These are phyloP conservation scores for Russula virescens DNA, from an alignment of 768 basidiomycete genomes.

Conservation along the genomic window DNA sequence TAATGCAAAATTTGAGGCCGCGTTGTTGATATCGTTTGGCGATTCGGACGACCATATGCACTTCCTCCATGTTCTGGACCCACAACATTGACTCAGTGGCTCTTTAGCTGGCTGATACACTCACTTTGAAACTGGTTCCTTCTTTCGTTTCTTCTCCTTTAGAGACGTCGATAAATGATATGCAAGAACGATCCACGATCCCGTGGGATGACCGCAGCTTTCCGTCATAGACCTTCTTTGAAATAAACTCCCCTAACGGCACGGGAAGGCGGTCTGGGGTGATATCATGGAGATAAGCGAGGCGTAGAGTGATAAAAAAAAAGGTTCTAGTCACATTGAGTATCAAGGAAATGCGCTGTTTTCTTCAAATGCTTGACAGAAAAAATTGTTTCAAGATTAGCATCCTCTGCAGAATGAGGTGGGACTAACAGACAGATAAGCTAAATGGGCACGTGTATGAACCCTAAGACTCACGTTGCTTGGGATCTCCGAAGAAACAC, in stretches of 20 bases:
- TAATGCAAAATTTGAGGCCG: conserved; percentile 37
- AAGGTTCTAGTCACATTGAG: conserved; percentile 36
- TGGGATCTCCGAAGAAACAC: conserved; percentile 51
- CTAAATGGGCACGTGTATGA: not conserved
- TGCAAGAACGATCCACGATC: conserved; percentile 32
- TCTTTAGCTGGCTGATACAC: not conserved
- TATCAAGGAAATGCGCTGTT: conserved; percentile 39
- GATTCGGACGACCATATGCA: conserved; percentile 8
- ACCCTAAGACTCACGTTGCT: conserved; percentile 38
- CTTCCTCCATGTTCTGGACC: conserved; percentile 12
- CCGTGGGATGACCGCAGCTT: conserved; percentile 38
- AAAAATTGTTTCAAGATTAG: conserved; percentile 42
- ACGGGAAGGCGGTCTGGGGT: conserved; percentile 47
- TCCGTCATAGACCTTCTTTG: conserved; percentile 37
- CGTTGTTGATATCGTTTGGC: conserved; percentile 7
- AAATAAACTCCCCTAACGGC: conserved; percentile 46
- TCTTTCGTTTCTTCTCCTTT: conserved; percentile 35
- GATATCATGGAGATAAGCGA: not conserved
- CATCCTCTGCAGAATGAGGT: conserved; percentile 42
- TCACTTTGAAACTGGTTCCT: conserved; percentile 26
- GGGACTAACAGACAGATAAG: conserved; percentile 37
- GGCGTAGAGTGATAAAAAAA: not conserved
- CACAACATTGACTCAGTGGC: not conserved
- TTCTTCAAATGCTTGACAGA: conserved; percentile 39
- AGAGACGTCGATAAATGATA: conserved; percentile 41